A percentile compares a stretch with the other conserved stretches of the same genome.
These are phyloP conservation scores for Epichloe amarillans DNA, from an alignment of 2,329 filamentous ascomycete species.

Conservation along the genomic window DNA sequence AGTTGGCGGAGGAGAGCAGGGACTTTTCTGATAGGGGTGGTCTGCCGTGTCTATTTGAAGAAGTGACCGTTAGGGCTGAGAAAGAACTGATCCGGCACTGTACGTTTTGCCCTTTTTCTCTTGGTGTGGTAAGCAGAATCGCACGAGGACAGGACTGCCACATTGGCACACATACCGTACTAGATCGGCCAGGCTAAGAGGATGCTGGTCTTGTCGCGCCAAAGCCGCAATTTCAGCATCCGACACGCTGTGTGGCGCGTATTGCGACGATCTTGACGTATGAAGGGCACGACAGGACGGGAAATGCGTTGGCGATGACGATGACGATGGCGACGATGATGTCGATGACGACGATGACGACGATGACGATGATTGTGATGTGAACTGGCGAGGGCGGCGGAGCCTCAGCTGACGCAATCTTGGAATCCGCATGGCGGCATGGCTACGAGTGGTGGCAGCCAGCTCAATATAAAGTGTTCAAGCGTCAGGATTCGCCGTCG, in stretches of 20 bases:
- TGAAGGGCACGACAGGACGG: background rate
- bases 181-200: conserved; percentile 74
- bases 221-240: conserved; percentile 70
- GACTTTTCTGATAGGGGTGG: conserved; percentile 71
- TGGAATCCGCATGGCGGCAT: conserved; percentile 7
- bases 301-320: background rate
- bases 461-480: background rate
- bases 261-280: background rate
- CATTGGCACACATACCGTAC: conserved; percentile 51
- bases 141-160: background rate
- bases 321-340: background rate
- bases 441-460: background rate
- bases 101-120: background rate
- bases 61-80: background rate
- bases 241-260: conserved; percentile 25
- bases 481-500: background rate
- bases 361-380: background rate
- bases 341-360: too few species aligned
- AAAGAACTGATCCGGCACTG: too few species aligned
- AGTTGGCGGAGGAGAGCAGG: conserved; percentile 83
- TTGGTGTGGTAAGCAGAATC: background rate
- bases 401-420: conserved; percentile 1
- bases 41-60: conserved; percentile 49
- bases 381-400: background rate
- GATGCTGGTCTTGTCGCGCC: conserved; percentile 64